A percentile compares a stretch with the other conserved stretches of the same genome.
phyloP scores from a whole-genome alignment of 23 red algal genomes.

The Gracilaria domingensis region DNA sequence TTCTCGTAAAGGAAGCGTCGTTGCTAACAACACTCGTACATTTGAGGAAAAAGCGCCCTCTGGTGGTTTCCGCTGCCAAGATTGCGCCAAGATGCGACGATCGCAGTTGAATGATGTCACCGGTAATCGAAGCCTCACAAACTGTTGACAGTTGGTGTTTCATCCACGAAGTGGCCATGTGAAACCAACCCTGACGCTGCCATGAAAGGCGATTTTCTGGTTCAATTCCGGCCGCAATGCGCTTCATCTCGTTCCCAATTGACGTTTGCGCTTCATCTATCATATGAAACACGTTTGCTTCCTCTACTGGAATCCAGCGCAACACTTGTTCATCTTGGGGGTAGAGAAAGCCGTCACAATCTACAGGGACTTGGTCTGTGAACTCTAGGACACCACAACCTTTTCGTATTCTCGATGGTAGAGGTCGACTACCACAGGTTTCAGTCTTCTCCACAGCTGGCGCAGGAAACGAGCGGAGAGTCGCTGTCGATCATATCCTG shows the following conservation, averaged over 20 bases:
- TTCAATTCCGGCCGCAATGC: not conserved
- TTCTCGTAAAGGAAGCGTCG: constrained; percentile 4
- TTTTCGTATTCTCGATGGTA: not conserved
- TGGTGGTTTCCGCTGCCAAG: not conserved
- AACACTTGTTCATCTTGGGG: not conserved
- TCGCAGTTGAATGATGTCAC: not conserved
- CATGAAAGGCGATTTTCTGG: not conserved
- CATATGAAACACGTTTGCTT: constrained; percentile 1
- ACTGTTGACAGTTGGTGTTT: not conserved
- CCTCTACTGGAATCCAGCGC: not conserved
- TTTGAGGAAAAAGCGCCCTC: not conserved
- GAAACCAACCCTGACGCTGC: constrained; percentile 4
- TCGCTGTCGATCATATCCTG: not conserved
- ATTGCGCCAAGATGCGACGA: constrained; percentile 1
- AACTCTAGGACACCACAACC: not conserved
- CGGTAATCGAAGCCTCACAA: not conserved
- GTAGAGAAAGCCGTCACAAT: not conserved
- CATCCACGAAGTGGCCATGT: constrained; percentile 13
- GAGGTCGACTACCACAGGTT: not conserved
- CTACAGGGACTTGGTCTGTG: not conserved
- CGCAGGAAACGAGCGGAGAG: not conserved
- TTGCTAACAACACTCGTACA: not conserved
- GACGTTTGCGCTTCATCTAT: not conserved
- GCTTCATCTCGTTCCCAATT: not conserved
- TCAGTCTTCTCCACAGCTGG: not conserved